phyloP scores from a whole-genome alignment of 805 yeast species.

The Lipomyces mesembrius region DNA sequence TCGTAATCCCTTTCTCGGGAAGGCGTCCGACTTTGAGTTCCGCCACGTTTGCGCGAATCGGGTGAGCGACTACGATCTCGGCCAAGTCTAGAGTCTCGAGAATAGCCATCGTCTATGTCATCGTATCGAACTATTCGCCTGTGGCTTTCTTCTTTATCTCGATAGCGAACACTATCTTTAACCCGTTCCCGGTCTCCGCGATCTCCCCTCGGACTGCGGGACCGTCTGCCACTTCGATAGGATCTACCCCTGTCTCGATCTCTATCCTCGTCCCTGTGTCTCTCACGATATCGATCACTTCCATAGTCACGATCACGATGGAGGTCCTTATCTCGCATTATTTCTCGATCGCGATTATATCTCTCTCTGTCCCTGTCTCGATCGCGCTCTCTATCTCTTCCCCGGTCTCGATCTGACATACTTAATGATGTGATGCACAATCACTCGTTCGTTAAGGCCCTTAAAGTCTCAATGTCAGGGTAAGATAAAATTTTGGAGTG shows the following conservation, averaged over 20 bases:
- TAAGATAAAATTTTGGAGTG: background rate
- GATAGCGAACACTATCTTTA: constrained; percentile 15
- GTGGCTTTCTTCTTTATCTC: background rate
- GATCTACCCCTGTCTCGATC: constrained; percentile 9
- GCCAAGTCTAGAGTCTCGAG: constrained; percentile 13
- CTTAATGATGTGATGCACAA: background rate
- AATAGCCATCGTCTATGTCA: constrained; percentile 9
- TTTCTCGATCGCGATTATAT: constrained; percentile 14
- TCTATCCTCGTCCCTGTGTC: constrained; percentile 4
- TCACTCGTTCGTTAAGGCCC: background rate
- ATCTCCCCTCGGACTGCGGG: constrained; percentile 8
- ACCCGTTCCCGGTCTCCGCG: constrained; percentile 6
- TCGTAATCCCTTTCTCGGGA: constrained; percentile 6
- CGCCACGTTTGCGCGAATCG: background rate
- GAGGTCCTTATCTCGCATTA: constrained; percentile 7
- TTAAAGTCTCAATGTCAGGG: background rate
- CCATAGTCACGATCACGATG: background rate
- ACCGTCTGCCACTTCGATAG: background rate
- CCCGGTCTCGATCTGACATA: constrained; percentile 7
- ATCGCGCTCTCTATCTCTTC: background rate
- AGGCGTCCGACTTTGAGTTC: background rate
- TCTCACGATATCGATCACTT: constrained; percentile 8
- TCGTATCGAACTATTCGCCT: constrained; percentile 11
- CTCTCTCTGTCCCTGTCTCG: constrained; percentile 17
- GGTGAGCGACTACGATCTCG: background rate